Conservation (phyloP, 2,329 filamentous ascomycete species). For the Daldinia sp. region DNA sequence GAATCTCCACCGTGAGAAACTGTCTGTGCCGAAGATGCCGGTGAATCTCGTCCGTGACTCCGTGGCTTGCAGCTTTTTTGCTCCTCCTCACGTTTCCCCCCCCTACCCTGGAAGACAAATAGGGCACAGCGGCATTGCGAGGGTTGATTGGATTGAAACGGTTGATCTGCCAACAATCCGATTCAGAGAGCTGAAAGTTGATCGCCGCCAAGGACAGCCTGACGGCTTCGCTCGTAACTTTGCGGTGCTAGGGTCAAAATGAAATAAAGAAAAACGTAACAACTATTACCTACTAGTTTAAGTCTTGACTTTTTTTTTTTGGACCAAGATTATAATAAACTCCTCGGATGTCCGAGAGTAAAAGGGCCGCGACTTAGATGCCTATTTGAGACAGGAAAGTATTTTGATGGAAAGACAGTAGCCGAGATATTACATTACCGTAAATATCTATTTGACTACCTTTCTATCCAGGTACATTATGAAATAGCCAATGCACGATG, state of each 20-base stretch:
- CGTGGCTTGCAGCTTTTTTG: constrained; percentile 39
- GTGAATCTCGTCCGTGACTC: constrained; percentile 38
- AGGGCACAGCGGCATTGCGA: constrained; percentile 24
- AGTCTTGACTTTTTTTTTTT: neutral
- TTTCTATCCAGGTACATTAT: neutral
- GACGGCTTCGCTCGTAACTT: constrained; percentile 12
- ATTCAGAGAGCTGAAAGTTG: constrained; percentile 38
- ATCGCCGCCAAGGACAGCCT: constrained; percentile 25
- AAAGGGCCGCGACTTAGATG: constrained; percentile 21
- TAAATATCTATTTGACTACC: neutral
- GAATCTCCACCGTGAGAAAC: constrained; percentile 36
- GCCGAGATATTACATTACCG: constrained; percentile 11
- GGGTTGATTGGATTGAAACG: constrained; percentile 35
- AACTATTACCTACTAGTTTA: constrained; percentile 7
- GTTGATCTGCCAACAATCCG: constrained; percentile 29
- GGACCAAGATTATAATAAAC: constrained; percentile 10
- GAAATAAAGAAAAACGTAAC: constrained; percentile 24
- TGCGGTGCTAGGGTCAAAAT: constrained; percentile 16
- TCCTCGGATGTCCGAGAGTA: constrained; percentile 36
- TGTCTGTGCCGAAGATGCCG: constrained; percentile 43
- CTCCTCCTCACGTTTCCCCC: constrained; percentile 32
- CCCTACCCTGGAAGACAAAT: constrained; percentile 26
- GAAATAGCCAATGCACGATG: neutral
- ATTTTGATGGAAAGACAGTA: constrained; percentile 22
- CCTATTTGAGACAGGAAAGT: constrained; percentile 29